phyloP scores from a whole-genome alignment of 2,329 filamentous ascomycete genomes.

The Daldinia sp. region DNA sequence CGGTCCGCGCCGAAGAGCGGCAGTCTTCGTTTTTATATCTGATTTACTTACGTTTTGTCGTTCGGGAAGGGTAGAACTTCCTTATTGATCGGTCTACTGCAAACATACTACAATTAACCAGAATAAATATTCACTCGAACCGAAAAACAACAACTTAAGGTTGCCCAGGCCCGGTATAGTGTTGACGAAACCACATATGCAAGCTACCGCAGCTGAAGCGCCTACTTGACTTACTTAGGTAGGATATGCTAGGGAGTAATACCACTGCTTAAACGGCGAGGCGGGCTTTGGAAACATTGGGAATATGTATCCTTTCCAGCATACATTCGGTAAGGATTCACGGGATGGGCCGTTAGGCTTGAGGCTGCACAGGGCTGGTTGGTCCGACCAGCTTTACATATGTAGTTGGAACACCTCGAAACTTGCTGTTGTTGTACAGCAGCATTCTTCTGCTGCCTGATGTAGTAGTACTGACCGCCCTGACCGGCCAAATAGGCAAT shows the following conservation, averaged over 20 bases:
- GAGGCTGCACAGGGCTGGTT: slow-evolving; percentile 27
- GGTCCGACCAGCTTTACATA: slow-evolving; percentile 15
- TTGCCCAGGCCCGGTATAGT: neutral
- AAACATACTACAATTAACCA: neutral
- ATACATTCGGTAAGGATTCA: slow-evolving; percentile 27
- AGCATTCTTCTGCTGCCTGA: slow-evolving; percentile 24
- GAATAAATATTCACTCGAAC: neutral
- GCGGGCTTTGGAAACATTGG: neutral
- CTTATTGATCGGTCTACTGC: neutral
- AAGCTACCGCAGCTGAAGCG: neutral
- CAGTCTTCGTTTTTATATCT: neutral
- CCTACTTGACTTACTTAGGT: too few species aligned
- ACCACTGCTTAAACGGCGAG: neutral
- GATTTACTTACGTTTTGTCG: neutral
- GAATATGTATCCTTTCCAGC: neutral
- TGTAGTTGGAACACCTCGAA: slow-evolving; percentile 28
- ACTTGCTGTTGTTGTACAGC: slow-evolving; percentile 26
- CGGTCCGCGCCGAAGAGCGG: neutral
- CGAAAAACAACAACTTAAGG: neutral
- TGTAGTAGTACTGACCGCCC: slow-evolving; percentile 19
- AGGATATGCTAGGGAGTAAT: neutral
- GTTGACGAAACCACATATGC: neutral
- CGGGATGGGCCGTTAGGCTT: slow-evolving; percentile 12
- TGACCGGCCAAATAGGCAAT: slow-evolving; percentile 13
- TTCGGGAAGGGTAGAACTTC: neutral